A percentile compares a stretch with the other conserved stretches of the same genome.
Evolutionary conservation across 2,329 filamentous ascomycete species (phyloP).

Genomic region (Pestalotiopsis sp.): DNA sequence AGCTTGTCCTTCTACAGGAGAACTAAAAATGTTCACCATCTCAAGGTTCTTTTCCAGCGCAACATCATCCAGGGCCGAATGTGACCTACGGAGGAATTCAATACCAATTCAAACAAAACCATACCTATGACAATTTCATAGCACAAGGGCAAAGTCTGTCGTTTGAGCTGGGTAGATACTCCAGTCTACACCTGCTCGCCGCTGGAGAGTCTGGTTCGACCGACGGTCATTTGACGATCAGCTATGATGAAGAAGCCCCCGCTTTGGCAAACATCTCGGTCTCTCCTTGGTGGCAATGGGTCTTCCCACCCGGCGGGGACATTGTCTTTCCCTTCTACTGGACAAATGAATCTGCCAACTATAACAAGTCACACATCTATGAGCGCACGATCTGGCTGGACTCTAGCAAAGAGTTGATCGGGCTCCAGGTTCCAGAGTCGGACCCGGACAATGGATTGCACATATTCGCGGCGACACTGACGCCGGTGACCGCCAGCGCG

Average conservation of each 20-base stretch:
- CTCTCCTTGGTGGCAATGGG: slow-evolving; percentile 19
- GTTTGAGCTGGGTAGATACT: slow-evolving; percentile 15
- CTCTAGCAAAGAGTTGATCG: slow-evolving; percentile 14
- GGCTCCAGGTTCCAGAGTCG: slow-evolving; percentile 16
- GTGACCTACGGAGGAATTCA: slow-evolving; percentile 18
- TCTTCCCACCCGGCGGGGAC: slow-evolving; percentile 18
- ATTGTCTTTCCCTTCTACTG: slow-evolving; percentile 20
- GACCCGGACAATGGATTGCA: slow-evolving; percentile 31
- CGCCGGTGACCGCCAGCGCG: slow-evolving; percentile 7
- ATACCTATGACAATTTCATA: slow-evolving; percentile 18
- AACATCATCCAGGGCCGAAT: slow-evolving; percentile 15
- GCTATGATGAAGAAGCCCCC: slow-evolving; percentile 14
- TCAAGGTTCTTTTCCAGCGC: slow-evolving; percentile 16
- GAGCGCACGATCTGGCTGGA: slow-evolving; percentile 18
- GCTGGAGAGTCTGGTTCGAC: slow-evolving; percentile 18
- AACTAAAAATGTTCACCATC: neutral
- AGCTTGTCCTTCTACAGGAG: neutral
- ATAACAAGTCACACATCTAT: slow-evolving; percentile 21
- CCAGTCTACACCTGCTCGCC: slow-evolving; percentile 19
- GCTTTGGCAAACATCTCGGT: slow-evolving; percentile 15
- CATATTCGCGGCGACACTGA: slow-evolving; percentile 41
- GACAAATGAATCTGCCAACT: slow-evolving; percentile 17
- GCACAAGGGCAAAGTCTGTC: slow-evolving; percentile 18
- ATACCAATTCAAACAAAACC: slow-evolving; percentile 17
- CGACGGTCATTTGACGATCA: slow-evolving; percentile 17